These are phyloP conservation scores for Acarospora socialis DNA, from an alignment of 2,329 filamentous ascomycete genomes.

Conservation along the genomic window DNA sequence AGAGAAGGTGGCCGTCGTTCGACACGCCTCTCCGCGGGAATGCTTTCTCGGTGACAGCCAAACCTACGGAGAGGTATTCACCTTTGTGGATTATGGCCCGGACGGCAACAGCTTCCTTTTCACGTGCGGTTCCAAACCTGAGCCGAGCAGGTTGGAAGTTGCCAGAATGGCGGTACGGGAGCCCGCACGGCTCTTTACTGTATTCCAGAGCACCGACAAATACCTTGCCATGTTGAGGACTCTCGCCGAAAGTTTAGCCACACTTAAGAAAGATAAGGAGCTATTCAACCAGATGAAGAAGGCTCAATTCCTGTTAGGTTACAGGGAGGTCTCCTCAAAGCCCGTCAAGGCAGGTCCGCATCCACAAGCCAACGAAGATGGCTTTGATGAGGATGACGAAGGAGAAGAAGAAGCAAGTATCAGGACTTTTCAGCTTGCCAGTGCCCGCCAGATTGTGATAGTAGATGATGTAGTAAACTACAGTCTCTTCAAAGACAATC, in stretches of 20 bases:
- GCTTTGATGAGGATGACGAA: slow-evolving; percentile 33
- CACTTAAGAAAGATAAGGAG: slow-evolving; percentile 62
- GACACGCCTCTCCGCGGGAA: slow-evolving; percentile 51
- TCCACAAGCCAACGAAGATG: slow-evolving; percentile 14
- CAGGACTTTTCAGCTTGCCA: slow-evolving; percentile 64
- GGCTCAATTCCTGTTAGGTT: slow-evolving; percentile 68
- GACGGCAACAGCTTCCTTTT: slow-evolving; percentile 81
- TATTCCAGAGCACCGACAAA: slow-evolving; percentile 68
- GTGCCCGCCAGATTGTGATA: slow-evolving; percentile 58
- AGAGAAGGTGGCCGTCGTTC: slow-evolving; percentile 32
- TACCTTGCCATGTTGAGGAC: slow-evolving; percentile 73
- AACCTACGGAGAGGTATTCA: slow-evolving; percentile 79
- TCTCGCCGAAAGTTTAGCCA: slow-evolving; percentile 56
- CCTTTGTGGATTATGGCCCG: slow-evolving; percentile 86
- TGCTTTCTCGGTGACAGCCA: slow-evolving; percentile 65
- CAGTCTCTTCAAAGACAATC: slow-evolving; percentile 67
- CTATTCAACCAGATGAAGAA: slow-evolving; percentile 63
- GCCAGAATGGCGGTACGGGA: slow-evolving; percentile 71
- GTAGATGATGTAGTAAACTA: slow-evolving; percentile 84
- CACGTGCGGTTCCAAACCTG: slow-evolving; percentile 77
- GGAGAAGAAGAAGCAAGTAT: slow-evolving; percentile 53
- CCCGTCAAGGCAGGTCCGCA: slow-evolving; percentile 11
- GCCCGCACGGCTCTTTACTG: slow-evolving; percentile 65
- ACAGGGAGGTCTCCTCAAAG: slow-evolving; percentile 49
- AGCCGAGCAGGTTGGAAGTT: slow-evolving; percentile 77